phyloP scores from a whole-genome alignment of 2,329 filamentous ascomycete genomes.

The Moelleriella libera region DNA sequence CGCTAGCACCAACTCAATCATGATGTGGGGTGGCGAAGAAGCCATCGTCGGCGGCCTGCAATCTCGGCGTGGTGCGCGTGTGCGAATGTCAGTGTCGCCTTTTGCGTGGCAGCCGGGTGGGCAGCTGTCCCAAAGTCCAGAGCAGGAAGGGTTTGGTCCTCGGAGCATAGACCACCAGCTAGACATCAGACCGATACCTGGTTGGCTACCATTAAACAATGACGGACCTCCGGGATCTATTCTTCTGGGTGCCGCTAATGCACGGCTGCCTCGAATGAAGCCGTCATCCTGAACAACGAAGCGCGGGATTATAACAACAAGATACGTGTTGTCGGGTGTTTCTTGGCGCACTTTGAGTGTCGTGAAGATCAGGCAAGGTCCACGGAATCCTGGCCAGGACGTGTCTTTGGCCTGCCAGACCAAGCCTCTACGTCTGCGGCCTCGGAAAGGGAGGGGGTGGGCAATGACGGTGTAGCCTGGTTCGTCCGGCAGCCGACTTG shows the following conservation, averaged over 20 bases:
- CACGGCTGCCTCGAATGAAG: conserved; percentile 8
- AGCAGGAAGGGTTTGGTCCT: neutral
- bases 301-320: too few relatives aligned
- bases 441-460: too few relatives aligned
- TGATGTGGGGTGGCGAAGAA: neutral
- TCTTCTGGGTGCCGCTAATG: conserved; percentile 18
- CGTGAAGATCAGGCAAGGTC: too few relatives aligned
- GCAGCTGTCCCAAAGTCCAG: neutral
- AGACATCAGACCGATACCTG: conserved; percentile 8
- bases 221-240: conserved; percentile 17
- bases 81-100: neutral
- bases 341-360: too few relatives aligned
- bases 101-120: conserved; percentile 1
- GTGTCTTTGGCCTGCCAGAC: too few relatives aligned
- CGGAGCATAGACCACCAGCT: neutral
- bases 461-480: neutral
- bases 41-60: neutral
- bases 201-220: conserved; percentile 10
- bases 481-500: neutral
- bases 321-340: too few relatives aligned
- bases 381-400: too few relatives aligned
- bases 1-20: too few relatives aligned
- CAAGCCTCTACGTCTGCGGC: too few relatives aligned
- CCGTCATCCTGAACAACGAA: neutral
- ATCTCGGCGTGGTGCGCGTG: neutral